Base-by-base conservation (phyloP, 768 basidiomycete species). In the Termitomyces titanicus region DNA sequence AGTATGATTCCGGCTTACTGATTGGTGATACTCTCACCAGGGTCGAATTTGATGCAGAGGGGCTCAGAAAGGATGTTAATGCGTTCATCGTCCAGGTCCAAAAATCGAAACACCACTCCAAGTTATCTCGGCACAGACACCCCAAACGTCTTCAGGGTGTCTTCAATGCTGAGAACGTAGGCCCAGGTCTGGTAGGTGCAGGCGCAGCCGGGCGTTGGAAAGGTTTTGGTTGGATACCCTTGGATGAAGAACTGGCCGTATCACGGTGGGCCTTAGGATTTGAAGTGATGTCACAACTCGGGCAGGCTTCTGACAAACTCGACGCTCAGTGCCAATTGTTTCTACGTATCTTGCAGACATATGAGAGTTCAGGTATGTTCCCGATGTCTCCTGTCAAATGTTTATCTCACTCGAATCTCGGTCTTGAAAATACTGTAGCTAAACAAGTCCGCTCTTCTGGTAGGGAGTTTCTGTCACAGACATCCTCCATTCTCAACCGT, bases 191-290 rank as follows among this genome's bases (percentile, higher is more conserved):
- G 15, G 79, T 89, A 29, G 93, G 93, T 20, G 89, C 85, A 3
- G 92, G 93, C 6, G 75, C 78, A 48, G 92, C 79, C n/a, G 91
- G 80, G 7, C 74, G 75, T 18, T 94, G 92, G 92, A 89, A 84
- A 61, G 93, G 91, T 8, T 90, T 92, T 61, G 93, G 93, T 29
- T 94, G 86, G 79, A 81, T 89, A 42, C 74, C 81, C 18, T 66
- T 79, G 48, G 78, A 79, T 35, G 78, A 79, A 31, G 74, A 79
- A 8, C 73, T 74, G 13, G 76, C 76, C 29, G 67, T 74, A 24
- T 80, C 83, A n/a, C 71, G 73, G 61, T 76, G 75, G 46, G 62
- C 74, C 29, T 69, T 90, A 51, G 74, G 77, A 20, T 65, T 75
- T 2, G 81, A 83, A 29, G 75, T 81, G 25, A 72, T 86, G 46